phyloP scores from a whole-genome alignment of 805 yeast species.

The Candida dendrica region DNA sequence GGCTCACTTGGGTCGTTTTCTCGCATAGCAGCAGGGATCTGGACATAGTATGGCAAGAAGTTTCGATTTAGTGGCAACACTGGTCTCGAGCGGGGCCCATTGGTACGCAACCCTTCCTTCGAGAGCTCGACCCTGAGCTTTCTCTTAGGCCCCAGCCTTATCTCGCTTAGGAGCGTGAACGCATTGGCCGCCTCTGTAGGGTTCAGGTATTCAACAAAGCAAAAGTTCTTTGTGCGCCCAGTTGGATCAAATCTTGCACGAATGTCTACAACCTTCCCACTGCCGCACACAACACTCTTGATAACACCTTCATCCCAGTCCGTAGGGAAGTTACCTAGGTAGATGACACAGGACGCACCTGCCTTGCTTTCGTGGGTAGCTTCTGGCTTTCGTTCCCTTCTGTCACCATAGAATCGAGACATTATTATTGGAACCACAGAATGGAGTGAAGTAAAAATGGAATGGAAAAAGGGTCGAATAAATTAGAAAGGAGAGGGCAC shows the following conservation, averaged over 20 bases:
- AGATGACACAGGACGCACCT: constrained; percentile 33
- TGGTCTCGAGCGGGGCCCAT: constrained; percentile 28
- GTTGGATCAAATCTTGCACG: constrained; percentile 31
- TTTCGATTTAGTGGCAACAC: constrained; percentile 36
- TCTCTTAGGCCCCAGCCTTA: constrained; percentile 36
- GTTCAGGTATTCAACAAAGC: constrained; percentile 51
- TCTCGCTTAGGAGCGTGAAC: constrained; percentile 32
- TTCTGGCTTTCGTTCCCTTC: not conserved
- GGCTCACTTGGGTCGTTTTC: not conserved
- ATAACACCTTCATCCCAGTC: constrained; percentile 65
- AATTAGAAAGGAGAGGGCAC: too few species aligned
- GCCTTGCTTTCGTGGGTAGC: not conserved
- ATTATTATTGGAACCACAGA: too few species aligned
- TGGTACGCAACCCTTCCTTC: constrained; percentile 46
- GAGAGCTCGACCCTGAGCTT: constrained; percentile 51
- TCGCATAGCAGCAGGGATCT: constrained; percentile 43
- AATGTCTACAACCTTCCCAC: constrained; percentile 65
- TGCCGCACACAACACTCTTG: constrained; percentile 61
- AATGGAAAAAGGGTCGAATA: too few species aligned
- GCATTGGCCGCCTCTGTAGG: constrained; percentile 50
- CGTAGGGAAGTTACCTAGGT: constrained; percentile 58
- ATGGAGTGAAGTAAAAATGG: too few species aligned
- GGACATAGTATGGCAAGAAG: constrained; percentile 50
- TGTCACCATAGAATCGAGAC: not conserved
- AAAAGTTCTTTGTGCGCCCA: constrained; percentile 59